These are phyloP conservation scores for Aspergillus texensis DNA, from an alignment of 2,329 filamentous ascomycete species.

Conservation along the genomic window DNA sequence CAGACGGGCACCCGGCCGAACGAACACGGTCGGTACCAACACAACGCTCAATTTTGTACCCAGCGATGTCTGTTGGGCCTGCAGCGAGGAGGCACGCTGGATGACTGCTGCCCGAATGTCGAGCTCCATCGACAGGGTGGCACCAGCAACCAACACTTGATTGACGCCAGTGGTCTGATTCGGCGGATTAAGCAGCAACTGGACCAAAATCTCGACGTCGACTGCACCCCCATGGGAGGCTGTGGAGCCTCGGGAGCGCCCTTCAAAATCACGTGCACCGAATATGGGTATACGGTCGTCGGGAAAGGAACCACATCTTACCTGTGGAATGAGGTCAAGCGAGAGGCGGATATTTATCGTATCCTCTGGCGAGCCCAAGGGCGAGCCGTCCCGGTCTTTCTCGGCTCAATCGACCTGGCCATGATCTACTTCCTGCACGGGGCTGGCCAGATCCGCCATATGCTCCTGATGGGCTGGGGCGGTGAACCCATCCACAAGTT, in stretches of 20 bases:
- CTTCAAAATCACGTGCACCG: not conserved
- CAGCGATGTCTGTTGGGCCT: too few relatives aligned
- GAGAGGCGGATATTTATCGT: not conserved
- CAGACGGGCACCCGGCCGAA: too few relatives aligned
- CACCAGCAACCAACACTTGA: not conserved
- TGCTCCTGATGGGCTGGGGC: constrained; percentile 27
- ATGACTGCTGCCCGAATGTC: too few relatives aligned
- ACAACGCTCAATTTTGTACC: too few relatives aligned
- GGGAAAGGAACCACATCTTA: not conserved
- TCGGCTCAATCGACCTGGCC: not conserved
- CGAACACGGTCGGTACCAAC: too few relatives aligned
- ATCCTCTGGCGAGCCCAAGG: not conserved
- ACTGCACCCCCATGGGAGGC: not conserved
- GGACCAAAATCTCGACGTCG: not conserved
- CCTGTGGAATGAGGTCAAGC: not conserved
- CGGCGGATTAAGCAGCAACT: not conserved
- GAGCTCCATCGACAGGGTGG: too few relatives aligned
- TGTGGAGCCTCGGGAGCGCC: not conserved
- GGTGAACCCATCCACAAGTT: constrained; percentile 12
- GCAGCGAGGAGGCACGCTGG: too few relatives aligned
- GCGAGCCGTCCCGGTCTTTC: not conserved
- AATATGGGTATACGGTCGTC: not conserved
- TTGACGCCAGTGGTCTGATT: not conserved
- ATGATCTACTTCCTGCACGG: too few relatives aligned
- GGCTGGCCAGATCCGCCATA: too few relatives aligned